Base-by-base conservation (phyloP, 2,329 filamentous ascomycete genomes). In the Colletotrichum tofieldiae region DNA sequence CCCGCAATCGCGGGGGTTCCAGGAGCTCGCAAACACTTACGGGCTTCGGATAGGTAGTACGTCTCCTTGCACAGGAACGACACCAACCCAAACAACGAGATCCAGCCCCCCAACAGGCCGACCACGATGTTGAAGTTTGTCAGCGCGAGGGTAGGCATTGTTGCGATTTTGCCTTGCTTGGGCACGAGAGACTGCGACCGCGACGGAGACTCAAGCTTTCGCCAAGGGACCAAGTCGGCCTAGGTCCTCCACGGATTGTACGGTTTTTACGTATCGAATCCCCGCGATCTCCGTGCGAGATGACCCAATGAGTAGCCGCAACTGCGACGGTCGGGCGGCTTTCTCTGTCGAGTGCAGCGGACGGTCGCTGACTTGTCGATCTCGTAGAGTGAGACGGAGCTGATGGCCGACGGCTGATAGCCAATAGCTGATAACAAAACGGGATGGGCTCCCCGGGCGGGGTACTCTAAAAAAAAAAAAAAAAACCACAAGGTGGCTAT, bases 41-140 rank as follows among this genome's bases (percentile, higher is more conserved):
- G 85, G 65, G 95, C 94, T 88, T 98, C 95, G 1, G 94, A 97
- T 1, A 98, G 88, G 80, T 98, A 98, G 79, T 94, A 96, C 70
- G 91, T 93, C 83, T 98, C 95, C 79, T 98, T 98, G 79, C 94
- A 88, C 23, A 98, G 88, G 79, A 95, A 97, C 0, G 94, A 98
- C 0, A 98, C 94, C 54, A 98, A 84, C 4, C 94, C 95, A 78
- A 97, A 98, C n/a, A 97, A 76, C 0, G 94, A 94, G 73, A 98
- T 91, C 84, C 97, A 98, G 1, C 94, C 95, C 18, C 95, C 95
- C 16, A 97, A 83, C 9, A 94, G 89, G 65, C 93, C 92, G 79
- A 94, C 91, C 66, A 95, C 89, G 75, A 96, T 93, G 82, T 97
- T 97, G 86, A 97, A 97, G 80, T 73, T 73, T 51, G 66, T 73